Evolutionary conservation across 2,329 filamentous ascomycete species (phyloP).

Genomic region (Orbilia quercus): DNA sequence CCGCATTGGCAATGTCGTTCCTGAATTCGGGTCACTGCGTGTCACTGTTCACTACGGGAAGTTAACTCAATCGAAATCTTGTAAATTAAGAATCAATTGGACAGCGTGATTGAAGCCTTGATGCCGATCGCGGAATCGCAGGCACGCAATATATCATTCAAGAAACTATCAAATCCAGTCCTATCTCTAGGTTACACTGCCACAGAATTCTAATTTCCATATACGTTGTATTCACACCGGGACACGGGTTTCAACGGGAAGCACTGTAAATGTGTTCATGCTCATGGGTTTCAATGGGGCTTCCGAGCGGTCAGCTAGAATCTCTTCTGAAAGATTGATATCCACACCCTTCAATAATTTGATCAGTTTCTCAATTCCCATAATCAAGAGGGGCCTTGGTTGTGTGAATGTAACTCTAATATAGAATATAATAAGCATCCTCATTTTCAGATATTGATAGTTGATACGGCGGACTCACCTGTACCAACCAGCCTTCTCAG

Average conservation of each 20-base stretch:
- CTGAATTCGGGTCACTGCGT: too few species aligned
- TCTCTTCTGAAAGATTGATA: not conserved
- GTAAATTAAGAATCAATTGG: too few species aligned
- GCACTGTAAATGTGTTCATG: not conserved
- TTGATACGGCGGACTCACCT: slow-evolving; percentile 55
- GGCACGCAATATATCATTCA: too few species aligned
- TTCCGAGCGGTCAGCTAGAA: not conserved
- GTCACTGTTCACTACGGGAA: too few species aligned
- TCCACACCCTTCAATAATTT: slow-evolving; percentile 13
- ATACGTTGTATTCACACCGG: too few species aligned
- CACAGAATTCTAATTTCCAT: too few species aligned
- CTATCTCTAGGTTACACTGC: too few species aligned
- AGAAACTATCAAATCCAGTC: too few species aligned
- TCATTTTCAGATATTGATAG: not conserved
- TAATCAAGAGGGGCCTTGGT: slow-evolving; percentile 8
- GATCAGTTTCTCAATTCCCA: slow-evolving; percentile 24
- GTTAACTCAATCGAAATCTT: too few species aligned
- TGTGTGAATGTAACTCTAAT: slow-evolving; percentile 32
- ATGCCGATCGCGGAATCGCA: too few species aligned
- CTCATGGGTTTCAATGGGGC: not conserved
- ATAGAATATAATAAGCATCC: not conserved
- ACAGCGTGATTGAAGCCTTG: too few species aligned
- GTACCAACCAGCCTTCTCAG: slow-evolving; percentile 64
- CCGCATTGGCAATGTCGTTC: too few species aligned
- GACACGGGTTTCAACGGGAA: not conserved